Percentiles rank a stretch among this genome's conserved stretches.
Conservation (phyloP, 805 yeast species). For the Ogataea corticis region DNA sequence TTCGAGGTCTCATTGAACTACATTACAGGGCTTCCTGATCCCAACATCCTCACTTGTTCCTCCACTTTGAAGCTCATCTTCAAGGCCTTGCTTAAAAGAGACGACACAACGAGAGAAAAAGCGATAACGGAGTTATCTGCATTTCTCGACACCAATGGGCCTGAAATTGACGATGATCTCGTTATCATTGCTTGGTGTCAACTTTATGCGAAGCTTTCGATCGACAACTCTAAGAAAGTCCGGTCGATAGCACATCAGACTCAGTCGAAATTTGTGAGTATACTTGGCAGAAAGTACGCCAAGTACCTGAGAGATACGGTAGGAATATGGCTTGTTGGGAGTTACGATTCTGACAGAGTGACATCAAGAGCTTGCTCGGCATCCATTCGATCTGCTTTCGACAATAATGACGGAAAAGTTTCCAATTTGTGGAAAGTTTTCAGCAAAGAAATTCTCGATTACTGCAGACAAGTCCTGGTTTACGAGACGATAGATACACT, state of each 20-base stretch:
- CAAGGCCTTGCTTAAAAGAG: conserved; percentile 75
- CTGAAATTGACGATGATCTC: conserved; percentile 48
- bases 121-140: conserved; percentile 59
- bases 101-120: conserved; percentile 81
- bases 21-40: conserved; percentile 77
- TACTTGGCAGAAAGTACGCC: conserved; percentile 55
- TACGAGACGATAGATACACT: conserved; percentile 62
- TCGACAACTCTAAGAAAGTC: conserved; percentile 68
- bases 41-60: conserved; percentile 48
- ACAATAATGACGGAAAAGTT: conserved; percentile 52
- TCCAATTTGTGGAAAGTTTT: conserved; percentile 63
- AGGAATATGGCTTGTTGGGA: conserved; percentile 73
- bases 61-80: conserved; percentile 58
- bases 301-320: conserved; percentile 70
- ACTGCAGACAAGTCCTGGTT: conserved; percentile 50
- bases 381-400: conserved; percentile 55
- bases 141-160: conserved; percentile 30
- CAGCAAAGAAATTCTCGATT: conserved; percentile 53
- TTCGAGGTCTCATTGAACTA: conserved; percentile 68
- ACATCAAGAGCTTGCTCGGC: conserved; percentile 53
- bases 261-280: conserved; percentile 54
- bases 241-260: conserved; percentile 63
- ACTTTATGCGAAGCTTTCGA: conserved; percentile 74
- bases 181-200: conserved; percentile 73
- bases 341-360: conserved; percentile 65